These are phyloP conservation scores for Trichosporon faecale DNA, from an alignment of 1,284 basidiomycete genomes.

Conservation along the genomic window DNA sequence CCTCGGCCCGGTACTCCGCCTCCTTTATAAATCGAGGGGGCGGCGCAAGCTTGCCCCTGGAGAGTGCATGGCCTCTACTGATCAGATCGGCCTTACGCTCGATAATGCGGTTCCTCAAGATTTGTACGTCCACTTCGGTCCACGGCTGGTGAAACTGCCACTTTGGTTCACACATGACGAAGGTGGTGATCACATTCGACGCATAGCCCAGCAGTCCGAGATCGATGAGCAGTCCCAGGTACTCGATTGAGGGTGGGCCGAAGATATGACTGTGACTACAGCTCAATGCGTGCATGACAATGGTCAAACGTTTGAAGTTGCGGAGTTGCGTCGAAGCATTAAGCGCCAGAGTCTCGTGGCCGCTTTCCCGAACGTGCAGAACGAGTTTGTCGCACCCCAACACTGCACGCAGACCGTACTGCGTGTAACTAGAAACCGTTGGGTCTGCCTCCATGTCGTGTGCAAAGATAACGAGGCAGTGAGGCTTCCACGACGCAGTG, in stretches of 20 bases:
- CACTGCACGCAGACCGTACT: not conserved
- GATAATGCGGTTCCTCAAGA: too few species aligned
- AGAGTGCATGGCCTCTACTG: too few species aligned
- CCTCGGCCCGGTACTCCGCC: not conserved
- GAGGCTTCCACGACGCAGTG: not conserved
- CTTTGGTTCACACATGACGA: not conserved
- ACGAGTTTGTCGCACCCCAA: not conserved
- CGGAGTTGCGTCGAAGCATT: not conserved
- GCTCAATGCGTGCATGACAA: not conserved
- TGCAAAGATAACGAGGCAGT: not conserved
- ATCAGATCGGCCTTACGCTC: too few species aligned
- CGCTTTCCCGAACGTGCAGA: not conserved
- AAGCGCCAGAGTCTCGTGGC: not conserved
- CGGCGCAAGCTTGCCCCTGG: too few species aligned
- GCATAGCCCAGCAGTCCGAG: not conserved
- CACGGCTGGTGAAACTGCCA: too few species aligned
- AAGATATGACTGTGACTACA: not conserved
- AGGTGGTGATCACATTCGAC: not conserved
- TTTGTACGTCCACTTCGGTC: too few species aligned
- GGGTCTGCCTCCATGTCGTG: not conserved
- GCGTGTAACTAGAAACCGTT: not conserved
- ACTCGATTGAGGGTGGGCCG: not conserved
- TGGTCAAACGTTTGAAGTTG: not conserved
- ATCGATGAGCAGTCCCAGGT: not conserved
- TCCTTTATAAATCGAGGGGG: not conserved